Evolutionary conservation across 495 filamentous ascomycete species (phyloP), one percentile per base, ranked within the genome.

Genomic region (Neurospora sp.): DNA sequence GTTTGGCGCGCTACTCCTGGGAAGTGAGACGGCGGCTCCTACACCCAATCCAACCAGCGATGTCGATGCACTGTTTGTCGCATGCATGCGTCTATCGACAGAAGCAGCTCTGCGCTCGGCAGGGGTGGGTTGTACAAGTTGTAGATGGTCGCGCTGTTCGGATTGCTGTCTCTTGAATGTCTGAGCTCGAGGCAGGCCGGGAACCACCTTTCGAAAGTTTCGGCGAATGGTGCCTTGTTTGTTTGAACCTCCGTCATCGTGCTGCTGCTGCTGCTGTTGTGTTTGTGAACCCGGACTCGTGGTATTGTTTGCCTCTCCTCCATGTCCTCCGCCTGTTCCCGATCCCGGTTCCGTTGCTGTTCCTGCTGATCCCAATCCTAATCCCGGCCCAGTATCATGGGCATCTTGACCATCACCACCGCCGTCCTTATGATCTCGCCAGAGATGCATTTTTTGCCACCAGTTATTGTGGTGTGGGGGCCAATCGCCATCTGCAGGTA

Each of bases 111-210:
- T 89, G 75, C 92, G 88, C 77, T 94, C 92, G 28, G 88, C 87
- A 31, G 81, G 72, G 71, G 85, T 85, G 13, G 88, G 87, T 8
- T 89, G 83, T 37, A 88, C 81, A 36, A 92, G 90, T 69, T 90
- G 86, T 36, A 96, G 85, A 73, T 87, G 90, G 75, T 94, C 90
- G 74, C 93, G 86, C 73, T 85, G 86, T 80, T 97, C 94, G 34
- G 92, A 93, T 77, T 91, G 88, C 77, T 94, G 93, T 77, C 94
- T 87, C 80, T 90, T 91, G 81, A 94, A 93, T 5, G 92, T 94
- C 70, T 89, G 86, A 13, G 90, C 83, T 71, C 92, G 87, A 40
- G 94, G 93, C 45, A 96, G 83, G 19, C 90, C 91, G 11, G 93
- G 91, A n/a, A 95, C 89, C 2, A 94, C 94, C 74, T 87, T 90